Base-by-base conservation (phyloP, 176 grass and related monocot genomes). In the Rhipidocladum racemiflorum region DNA sequence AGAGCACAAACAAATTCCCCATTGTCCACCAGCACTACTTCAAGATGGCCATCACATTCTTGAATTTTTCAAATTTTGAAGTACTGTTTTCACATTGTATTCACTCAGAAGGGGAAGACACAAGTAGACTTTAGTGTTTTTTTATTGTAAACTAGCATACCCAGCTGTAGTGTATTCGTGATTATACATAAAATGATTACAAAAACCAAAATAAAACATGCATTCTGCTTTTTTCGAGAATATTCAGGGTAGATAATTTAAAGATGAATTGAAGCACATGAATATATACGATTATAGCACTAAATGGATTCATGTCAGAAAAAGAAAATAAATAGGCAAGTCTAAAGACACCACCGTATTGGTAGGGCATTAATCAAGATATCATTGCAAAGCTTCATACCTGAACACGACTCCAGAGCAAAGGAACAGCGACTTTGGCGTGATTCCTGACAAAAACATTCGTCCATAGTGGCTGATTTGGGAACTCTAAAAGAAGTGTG, bases 351-450 rank as follows among this genome's bases (percentile, higher is more conserved):
- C 11, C 77, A 45, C 11, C 82, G 36, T 6, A n/a, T 69, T 4
- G 7, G 35, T 81, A 57, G 45, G 64, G 57, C 6, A 38, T 34
- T 59, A 77, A 65, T 18, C 49, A 79, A 4, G 62, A 74, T 57
- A 89, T 14, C 49, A 77, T 48, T 57, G 7, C 36, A 89, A 72
- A 68, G 67, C 45, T 3, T 5, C 16, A 20, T 83, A 99, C 97
- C 97, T 99, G 97, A 81, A 99, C 97, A 20, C 97, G 97, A 76
- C 97, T 99, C 97, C 97, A 99, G 39, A 91, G 91, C 87, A 99
- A 91, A 57, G 97, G 97, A 69, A 99, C 91, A 68, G 87, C 93
- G 65, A 93, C 97, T 91, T 93, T 99, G 38, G 97, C 97, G 77
- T 87, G 83, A 88, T 90, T 99, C 68, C 25, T 93, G 30, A 99